Evolutionary conservation across 2,329 filamentous ascomycete species (phyloP).

Genomic region (Atkinsonella hypoxylon): DNA sequence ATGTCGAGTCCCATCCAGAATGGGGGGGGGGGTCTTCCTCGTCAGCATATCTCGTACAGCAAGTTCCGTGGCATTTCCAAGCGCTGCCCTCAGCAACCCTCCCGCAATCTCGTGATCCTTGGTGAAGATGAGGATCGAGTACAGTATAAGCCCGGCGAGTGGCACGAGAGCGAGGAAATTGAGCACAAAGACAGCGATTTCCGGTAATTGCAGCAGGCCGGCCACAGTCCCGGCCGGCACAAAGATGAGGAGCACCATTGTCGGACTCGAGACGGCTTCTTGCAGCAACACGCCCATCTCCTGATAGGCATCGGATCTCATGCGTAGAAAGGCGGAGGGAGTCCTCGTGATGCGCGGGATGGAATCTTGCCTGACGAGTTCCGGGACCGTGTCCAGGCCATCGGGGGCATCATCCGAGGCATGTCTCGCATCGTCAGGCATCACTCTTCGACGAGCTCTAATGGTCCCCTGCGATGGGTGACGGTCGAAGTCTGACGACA

Average conservation of each 20-base stretch:
- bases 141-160: constrained; percentile 8
- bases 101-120: constrained; percentile 5
- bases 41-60: neutral
- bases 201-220: constrained; percentile 1
- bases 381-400: neutral
- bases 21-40: too few relatives aligned
- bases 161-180: constrained; percentile 8
- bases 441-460: constrained; percentile 1
- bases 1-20: too few relatives aligned
- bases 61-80: constrained; percentile 9
- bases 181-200: constrained; percentile 4
- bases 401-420: neutral
- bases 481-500: neutral
- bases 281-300: constrained; percentile 6
- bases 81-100: constrained; percentile 6
- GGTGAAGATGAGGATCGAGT: constrained; percentile 6
- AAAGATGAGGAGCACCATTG: constrained; percentile 7
- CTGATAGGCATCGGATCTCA: constrained; percentile 6
- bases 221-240: constrained; percentile 4
- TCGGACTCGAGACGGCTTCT: constrained; percentile 8
- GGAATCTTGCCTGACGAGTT: neutral
- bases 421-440: neutral
- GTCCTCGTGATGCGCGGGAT: neutral
- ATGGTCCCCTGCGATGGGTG: neutral
- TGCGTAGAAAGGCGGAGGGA: neutral